These are phyloP conservation scores for Acer negundo DNA, from an alignment of 345 rosid species.

Conservation along the genomic window DNA sequence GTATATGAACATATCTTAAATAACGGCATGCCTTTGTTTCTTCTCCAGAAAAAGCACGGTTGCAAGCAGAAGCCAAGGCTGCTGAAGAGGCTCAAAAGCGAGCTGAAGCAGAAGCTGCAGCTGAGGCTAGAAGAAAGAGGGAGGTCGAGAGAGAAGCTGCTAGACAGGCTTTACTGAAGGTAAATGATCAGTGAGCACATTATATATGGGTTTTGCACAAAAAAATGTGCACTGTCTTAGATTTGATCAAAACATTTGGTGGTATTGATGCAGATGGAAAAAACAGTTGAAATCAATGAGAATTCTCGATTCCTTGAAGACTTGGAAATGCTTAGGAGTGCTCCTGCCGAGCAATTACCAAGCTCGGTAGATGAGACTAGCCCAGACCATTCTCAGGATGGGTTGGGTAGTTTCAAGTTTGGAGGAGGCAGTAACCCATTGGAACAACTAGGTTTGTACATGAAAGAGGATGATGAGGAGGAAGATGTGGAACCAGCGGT, in stretches of 20 bases:
- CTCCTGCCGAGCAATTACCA: constrained; percentile 56
- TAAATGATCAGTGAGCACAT: constrained; percentile 26
- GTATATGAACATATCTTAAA: neutral
- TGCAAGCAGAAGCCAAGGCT: constrained; percentile 92
- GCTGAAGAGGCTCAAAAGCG: constrained; percentile 85
- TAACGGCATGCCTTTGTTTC: neutral
- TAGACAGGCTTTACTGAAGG: constrained; percentile 83
- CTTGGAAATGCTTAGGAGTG: constrained; percentile 83
- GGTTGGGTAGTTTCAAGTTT: constrained; percentile 74
- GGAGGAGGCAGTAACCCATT: constrained; percentile 79
- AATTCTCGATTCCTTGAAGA: constrained; percentile 82
- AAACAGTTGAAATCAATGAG: constrained; percentile 92
- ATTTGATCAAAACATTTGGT: constrained; percentile 7
- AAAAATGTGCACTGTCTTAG: neutral
- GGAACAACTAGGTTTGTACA: constrained; percentile 90
- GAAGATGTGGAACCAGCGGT: constrained; percentile 54
- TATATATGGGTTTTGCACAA: neutral
- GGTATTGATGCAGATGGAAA: constrained; percentile 74
- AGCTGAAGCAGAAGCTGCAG: constrained; percentile 84
- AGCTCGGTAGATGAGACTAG: constrained; percentile 68
- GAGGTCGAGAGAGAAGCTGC: constrained; percentile 95
- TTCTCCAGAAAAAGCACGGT: constrained; percentile 76
- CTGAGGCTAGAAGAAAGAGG: constrained; percentile 77
- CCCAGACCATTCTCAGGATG: constrained; percentile 49
- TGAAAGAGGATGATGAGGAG: constrained; percentile 80